Evolutionary conservation across 2,329 filamentous ascomycete genomes (phyloP), one percentile per base, ranked within the genome.

Genomic region (Aspergillus pseudoterreus): DNA sequence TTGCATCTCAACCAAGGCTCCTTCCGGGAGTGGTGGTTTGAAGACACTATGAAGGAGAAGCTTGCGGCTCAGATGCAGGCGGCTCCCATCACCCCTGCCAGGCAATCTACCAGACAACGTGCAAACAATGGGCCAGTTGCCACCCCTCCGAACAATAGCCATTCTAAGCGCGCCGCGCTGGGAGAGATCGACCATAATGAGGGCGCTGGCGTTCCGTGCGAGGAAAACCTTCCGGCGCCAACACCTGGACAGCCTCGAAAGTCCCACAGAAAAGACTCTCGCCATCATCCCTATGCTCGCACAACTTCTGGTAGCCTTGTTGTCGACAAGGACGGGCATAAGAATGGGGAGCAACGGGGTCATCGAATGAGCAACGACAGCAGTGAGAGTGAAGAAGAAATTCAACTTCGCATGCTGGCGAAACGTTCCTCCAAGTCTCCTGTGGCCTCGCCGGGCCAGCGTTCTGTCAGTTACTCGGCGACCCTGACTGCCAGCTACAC

Each of bases 1-100:
- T 82, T 99, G 49, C 94, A 99, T 69, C 82, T 99, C 56, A 96
- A 99, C 76, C 94, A 99, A 73, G 88, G 88, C 33, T 86, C 88
- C 33, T 99, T 99, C 84, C 84, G 94, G n/a, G 91, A 97, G 73
- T 99, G 94, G 94, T 97, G 92, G 90, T 81, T 83, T 58, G 85
- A 88, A 65, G 86, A 89, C 66, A 80, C 78, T 41, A 82, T 94
- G 64, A 90, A 91, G 74, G 88, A 92, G 75, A 88, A 91, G 66
- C 75, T 92, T 52, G 87, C 91, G 71, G 87, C 91, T 71, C 84
- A 81, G 60, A 77, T 81, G 21, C 84, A 81, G 60, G 76, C 81
- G 12, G 75, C 78, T 6, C 84, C 83, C 1, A 79, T 81, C 12
- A 84, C 82, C 14, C 72, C 75, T 36, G 67, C 68, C 30, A 68